Evolutionary conservation across 768 basidiomycete genomes (phyloP).

Genomic region (Exidia glandulosa): DNA sequence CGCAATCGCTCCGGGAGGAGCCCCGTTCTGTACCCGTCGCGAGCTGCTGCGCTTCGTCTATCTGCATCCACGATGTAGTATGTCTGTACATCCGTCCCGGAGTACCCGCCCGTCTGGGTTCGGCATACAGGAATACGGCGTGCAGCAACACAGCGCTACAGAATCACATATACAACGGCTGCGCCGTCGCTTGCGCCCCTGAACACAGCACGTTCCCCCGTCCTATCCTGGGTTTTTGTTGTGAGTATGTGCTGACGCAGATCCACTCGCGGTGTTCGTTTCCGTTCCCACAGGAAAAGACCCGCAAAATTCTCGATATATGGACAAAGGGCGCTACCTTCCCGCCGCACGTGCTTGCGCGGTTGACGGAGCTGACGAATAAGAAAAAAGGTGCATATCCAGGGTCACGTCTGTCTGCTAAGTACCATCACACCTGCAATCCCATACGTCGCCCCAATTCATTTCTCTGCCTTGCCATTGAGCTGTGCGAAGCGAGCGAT

Average conservation of each 20-base stretch:
- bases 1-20: neutral
- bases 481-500: neutral
- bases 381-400: slow-evolving; percentile 85
- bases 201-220: neutral
- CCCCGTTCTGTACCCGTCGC: neutral
- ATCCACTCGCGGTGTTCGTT: slow-evolving; percentile 13
- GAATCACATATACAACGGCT: too few species aligned
- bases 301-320: slow-evolving; percentile 94
- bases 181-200: too few species aligned
- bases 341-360: slow-evolving; percentile 60
- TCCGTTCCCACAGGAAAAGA: slow-evolving; percentile 66
- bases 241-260: slow-evolving; percentile 10
- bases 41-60: slow-evolving; percentile 5
- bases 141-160: too few species aligned
- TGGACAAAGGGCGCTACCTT: slow-evolving; percentile 92
- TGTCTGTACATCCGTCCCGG: slow-evolving; percentile 20
- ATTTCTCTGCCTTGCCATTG: too few species aligned
- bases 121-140: too few species aligned
- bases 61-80: slow-evolving; percentile 13
- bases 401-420: slow-evolving; percentile 57
- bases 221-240: slow-evolving; percentile 1
- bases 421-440: slow-evolving; percentile 67
- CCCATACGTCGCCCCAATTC: slow-evolving; percentile 24
- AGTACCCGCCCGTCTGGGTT: too few species aligned
- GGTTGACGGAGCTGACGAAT: slow-evolving; percentile 59